Evolutionary conservation across 1,284 basidiomycete species (phyloP).

Genomic region (Tetrapyrgos nigripes): DNA sequence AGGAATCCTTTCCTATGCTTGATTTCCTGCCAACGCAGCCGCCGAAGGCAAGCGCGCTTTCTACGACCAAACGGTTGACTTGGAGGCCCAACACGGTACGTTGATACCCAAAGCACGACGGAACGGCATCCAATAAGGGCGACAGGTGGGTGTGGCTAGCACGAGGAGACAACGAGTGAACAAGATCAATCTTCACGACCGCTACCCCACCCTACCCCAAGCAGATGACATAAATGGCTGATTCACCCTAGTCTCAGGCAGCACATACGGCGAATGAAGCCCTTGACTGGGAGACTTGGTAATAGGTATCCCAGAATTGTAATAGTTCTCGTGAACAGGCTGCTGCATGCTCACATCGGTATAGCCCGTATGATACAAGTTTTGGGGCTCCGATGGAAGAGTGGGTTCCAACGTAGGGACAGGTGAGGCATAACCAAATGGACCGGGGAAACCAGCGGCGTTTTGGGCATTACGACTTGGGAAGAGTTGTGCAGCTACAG

Average conservation of each 20-base stretch:
- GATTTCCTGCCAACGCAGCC: neutral
- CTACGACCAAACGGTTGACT: neutral
- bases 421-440: neutral
- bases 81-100: neutral
- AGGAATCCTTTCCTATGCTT: neutral
- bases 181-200: neutral
- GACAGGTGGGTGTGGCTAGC: neutral
- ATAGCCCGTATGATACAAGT: constrained; percentile 1
- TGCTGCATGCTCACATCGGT: neutral
- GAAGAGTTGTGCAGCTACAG: constrained; percentile 17
- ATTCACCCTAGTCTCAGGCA: neutral
- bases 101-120: neutral
- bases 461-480: constrained; percentile 2
- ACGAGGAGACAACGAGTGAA: too few species aligned
- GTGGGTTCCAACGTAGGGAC: neutral
- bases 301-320: neutral
- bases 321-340: neutral
- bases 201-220: neutral
- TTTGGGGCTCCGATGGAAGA: neutral
- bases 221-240: neutral
- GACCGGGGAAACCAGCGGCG: neutral
- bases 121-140: neutral
- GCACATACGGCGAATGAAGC: neutral
- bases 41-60: neutral
- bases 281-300: neutral